These are phyloP conservation scores for Arthrobotrys musiformis DNA, from an alignment of 2,329 filamentous ascomycete genomes.

Conservation along the genomic window DNA sequence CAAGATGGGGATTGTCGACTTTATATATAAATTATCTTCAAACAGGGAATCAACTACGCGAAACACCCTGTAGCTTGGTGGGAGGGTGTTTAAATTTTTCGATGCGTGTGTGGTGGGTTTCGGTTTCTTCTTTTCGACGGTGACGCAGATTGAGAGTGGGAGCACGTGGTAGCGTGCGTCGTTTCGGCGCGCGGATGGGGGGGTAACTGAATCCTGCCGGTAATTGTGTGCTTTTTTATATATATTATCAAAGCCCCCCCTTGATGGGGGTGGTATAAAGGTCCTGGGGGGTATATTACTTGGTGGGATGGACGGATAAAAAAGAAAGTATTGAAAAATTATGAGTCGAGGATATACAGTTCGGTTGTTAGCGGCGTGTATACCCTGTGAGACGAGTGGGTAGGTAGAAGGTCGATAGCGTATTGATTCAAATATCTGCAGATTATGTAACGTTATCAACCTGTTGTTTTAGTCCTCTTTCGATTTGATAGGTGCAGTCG, in stretches of 20 bases:
- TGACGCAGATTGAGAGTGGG: neutral
- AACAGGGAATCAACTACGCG: neutral
- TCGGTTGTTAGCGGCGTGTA: neutral
- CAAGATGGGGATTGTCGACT: neutral
- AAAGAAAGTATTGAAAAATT: neutral
- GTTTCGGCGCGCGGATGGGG: neutral
- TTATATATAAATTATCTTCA: constrained; percentile 29
- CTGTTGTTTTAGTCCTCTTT: neutral
- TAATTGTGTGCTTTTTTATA: neutral
- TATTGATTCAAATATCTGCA: neutral
- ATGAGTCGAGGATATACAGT: constrained; percentile 8
- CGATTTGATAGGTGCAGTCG: neutral
- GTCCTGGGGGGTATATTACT: neutral
- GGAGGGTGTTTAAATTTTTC: no score
- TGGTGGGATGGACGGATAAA: neutral
- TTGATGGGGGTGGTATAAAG: neutral
- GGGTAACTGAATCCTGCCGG: constrained; percentile 13
- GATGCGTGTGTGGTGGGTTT: neutral
- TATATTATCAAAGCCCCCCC: constrained; percentile 9
- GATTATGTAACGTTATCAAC: neutral
- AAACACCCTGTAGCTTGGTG: neutral
- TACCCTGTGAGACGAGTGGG: neutral
- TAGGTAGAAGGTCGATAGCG: neutral
- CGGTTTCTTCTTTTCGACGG: neutral
- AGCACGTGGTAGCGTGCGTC: constrained; percentile 1